A percentile compares a stretch with the other conserved stretches of the same genome.
phyloP scores from a whole-genome alignment of 441 rosid species.

The Jatropha podagrica region DNA sequence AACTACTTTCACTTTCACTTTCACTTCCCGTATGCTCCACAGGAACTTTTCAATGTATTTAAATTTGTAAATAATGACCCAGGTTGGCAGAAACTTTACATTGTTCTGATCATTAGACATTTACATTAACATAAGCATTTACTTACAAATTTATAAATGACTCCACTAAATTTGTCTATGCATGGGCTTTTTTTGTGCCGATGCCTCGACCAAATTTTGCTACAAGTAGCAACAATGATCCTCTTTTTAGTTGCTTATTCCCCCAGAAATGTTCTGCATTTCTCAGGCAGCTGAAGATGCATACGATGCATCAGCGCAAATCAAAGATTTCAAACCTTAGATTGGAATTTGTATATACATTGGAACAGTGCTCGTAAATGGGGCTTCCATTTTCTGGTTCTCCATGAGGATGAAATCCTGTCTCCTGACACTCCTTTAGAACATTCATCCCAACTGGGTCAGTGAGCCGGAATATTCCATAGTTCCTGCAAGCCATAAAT shows the following conservation, averaged over 20 bases:
- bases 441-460: slow-evolving; percentile 75
- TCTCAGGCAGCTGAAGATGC: neutral
- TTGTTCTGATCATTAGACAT: neutral
- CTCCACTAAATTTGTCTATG: neutral
- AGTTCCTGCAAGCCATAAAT: slow-evolving; percentile 41
- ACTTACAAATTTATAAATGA: neutral
- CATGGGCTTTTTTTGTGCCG: neutral
- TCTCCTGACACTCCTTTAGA: slow-evolving; percentile 61
- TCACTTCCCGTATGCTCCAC: neutral
- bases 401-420: slow-evolving; percentile 68
- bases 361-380: slow-evolving; percentile 69
- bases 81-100: neutral
- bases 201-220: slow-evolving; percentile 2
- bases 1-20: neutral
- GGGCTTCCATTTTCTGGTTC: slow-evolving; percentile 69
- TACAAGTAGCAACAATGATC: neutral
- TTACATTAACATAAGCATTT: neutral
- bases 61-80: neutral
- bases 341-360: slow-evolving; percentile 79
- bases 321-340: slow-evolving; percentile 88
- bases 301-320: slow-evolving; percentile 47
- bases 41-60: neutral
- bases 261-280: neutral
- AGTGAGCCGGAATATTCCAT: slow-evolving; percentile 70
- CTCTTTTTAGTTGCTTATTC: neutral